These are phyloP conservation scores for Candolleomyces aberdarensis DNA, from an alignment of 768 basidiomycete species.

Conservation along the genomic window DNA sequence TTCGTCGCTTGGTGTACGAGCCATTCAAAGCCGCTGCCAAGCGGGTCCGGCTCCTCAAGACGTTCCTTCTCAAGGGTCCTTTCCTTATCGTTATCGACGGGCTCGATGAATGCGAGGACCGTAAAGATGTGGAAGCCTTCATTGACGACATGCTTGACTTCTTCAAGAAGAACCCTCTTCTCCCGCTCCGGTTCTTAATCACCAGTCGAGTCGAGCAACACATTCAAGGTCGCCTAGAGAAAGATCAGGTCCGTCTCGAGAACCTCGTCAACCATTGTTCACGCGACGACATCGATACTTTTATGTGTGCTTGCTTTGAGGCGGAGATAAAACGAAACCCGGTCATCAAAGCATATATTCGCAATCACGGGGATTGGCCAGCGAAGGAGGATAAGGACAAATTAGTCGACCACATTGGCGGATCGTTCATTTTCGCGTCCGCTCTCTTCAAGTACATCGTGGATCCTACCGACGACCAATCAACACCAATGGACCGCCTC, in stretches of 20 bases:
- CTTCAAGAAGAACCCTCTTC: background rate
- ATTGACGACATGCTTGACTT: background rate
- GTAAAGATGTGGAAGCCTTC: slow-evolving; percentile 4
- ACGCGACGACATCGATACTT: background rate
- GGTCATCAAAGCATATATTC: background rate
- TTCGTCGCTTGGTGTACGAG: slow-evolving; percentile 9
- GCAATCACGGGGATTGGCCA: background rate
- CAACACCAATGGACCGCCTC: background rate
- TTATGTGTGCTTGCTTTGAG: background rate
- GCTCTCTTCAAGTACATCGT: background rate
- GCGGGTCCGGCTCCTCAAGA: background rate
- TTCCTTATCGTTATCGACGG: slow-evolving; percentile 16
- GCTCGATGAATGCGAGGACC: slow-evolving; percentile 15
- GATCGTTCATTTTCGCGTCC: slow-evolving; percentile 19
- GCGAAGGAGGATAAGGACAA: no score
- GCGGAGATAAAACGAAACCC: background rate
- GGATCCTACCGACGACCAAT: background rate
- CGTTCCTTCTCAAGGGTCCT: background rate
- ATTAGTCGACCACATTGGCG: background rate
- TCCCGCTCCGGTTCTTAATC: background rate
- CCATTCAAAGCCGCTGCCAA: background rate
- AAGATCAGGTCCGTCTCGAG: background rate
- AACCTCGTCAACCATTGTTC: background rate
- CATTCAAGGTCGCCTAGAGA: background rate
- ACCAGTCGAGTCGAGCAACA: background rate